Evolutionary conservation across 2,329 filamentous ascomycete species (phyloP).

Genomic region (Torrubiellomyces zombiae): DNA sequence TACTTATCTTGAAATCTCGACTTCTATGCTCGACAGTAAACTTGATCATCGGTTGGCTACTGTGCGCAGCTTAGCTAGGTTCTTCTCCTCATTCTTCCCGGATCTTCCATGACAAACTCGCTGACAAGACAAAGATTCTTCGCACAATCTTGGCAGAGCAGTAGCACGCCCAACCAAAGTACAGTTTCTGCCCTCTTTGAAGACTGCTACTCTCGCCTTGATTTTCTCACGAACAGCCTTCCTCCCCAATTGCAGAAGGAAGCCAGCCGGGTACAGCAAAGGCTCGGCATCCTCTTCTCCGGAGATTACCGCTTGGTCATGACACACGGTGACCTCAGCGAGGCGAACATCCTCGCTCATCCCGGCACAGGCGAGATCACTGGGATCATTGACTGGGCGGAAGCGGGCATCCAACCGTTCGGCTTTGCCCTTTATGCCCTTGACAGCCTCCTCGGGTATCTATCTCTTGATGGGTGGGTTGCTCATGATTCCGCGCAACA

Average conservation of each 20-base stretch:
- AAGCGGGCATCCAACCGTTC: conserved; percentile 12
- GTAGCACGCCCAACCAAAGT: too few species aligned
- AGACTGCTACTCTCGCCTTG: conserved; percentile 4
- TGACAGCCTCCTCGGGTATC: conserved; percentile 9
- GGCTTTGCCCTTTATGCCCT: conserved; percentile 13
- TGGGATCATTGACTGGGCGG: conserved; percentile 15
- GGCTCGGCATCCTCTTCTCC: too few species aligned
- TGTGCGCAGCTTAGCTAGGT: too few species aligned
- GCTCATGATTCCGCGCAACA: conserved; percentile 5
- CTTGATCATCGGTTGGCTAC: too few species aligned
- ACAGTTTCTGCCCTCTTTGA: conserved; percentile 3
- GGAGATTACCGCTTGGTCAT: conserved; percentile 7
- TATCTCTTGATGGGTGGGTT: conserved; percentile 6
- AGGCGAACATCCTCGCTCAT: conserved; percentile 14
- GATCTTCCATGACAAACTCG: too few species aligned
- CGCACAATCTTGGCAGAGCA: conserved; percentile 6
- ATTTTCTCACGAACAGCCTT: conserved; percentile 2
- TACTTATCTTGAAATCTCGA: too few species aligned
- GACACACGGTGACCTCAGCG: conserved; percentile 9
- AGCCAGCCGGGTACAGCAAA: too few species aligned
- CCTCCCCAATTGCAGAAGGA: too few species aligned
- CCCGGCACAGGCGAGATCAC: conserved; percentile 11
- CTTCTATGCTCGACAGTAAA: too few species aligned
- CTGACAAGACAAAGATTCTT: conserved; percentile 6
- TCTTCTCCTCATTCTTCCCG: too few species aligned